Base-by-base conservation (phyloP, 2,329 filamentous ascomycete genomes). In the Chaetomium sp. region DNA sequence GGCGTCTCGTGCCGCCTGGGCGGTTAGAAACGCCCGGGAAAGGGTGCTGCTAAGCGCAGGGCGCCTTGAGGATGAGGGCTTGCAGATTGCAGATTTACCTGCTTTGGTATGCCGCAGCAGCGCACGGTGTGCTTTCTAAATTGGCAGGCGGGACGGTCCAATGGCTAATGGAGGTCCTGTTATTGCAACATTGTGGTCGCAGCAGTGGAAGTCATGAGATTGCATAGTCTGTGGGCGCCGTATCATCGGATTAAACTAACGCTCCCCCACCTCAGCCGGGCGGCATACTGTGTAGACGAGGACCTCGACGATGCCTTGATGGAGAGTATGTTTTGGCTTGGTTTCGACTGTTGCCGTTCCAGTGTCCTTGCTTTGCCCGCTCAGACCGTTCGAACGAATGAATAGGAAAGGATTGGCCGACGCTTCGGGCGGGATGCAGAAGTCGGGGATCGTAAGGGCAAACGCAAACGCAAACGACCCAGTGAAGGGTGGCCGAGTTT, bases 121-220 rank as follows among this genome's bases (percentile, higher is more conserved):
- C 37, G 57, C 57, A 59, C 53, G 53, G 57, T 11, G 52, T 48
- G 48, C 27, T 53, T 57, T 45, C 32, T 46, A 56, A n/a, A 37
- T 37, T 8, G 32, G 8, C 9, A 33, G 36, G 32, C 43, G 33
- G 19, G 43, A 32, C 6, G 52, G 37, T 7, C 6, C n/a, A 32
- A 43, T 33, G 33, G 27, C 19, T 19, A 51, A 47, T 36, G 40
- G 40, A 12, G 14, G 6, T 42, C 40, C 52, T 12, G 27, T 27
- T 42, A 19, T 49, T 40, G 38, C 47, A 46, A 8, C 53, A 37
- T 42, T 27, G 53, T 32, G 12, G 42, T 32, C 49, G 52, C 52
- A 57, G 52, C 55, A 14, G 14, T 40, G 49, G 57, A 56, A 49
- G 19, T 27, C 19, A 27, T 27, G 19, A 27, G 19, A 27, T 27